These are phyloP conservation scores for Wallacemonas rigidus DNA, from an alignment of 208 protist species.

Conservation along the genomic window DNA sequence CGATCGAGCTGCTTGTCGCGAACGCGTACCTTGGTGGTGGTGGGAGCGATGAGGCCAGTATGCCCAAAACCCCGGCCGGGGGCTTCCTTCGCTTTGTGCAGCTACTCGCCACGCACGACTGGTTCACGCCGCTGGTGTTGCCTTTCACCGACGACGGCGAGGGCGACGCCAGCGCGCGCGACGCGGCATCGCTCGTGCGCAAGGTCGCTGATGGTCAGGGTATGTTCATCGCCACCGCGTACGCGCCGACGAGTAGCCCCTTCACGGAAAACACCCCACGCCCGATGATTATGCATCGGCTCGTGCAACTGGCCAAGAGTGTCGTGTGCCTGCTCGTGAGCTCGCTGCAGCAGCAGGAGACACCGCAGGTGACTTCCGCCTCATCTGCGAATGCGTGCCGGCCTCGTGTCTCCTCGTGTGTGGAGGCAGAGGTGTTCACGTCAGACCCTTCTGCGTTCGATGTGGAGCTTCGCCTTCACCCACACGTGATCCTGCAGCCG, in stretches of 20 bases:
- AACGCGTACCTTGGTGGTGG: conserved; percentile 61
- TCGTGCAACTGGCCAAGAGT: conserved; percentile 75
- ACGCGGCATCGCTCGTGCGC: conserved; percentile 52
- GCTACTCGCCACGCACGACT: conserved; percentile 78
- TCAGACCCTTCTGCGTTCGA: conserved; percentile 65
- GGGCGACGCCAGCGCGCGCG: conserved; percentile 19
- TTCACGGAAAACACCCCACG: conserved; percentile 84
- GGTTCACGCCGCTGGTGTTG: conserved; percentile 70
- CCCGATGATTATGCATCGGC: conserved; percentile 79
- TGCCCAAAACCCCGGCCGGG: conserved; percentile 59
- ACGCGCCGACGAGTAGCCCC: conserved; percentile 70
- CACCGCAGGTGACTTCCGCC: conserved; percentile 1
- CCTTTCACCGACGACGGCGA: conserved; percentile 58
- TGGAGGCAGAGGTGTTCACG: conserved; percentile 59
- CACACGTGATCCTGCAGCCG: conserved; percentile 66
- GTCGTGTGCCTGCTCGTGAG: conserved; percentile 48
- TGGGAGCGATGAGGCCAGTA: not conserved
- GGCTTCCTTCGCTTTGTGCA: conserved; percentile 85
- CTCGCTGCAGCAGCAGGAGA: conserved; percentile 36
- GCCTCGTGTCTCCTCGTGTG: not conserved
- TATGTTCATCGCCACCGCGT: conserved; percentile 85
- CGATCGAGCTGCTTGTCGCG: conserved; percentile 81
- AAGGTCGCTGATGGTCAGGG: conserved; percentile 63
- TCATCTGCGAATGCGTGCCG: not conserved
- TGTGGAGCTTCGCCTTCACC: conserved; percentile 71